These are phyloP conservation scores for Eutrema heterophyllum DNA, from an alignment of 345 rosid species.

Conservation along the genomic window DNA sequence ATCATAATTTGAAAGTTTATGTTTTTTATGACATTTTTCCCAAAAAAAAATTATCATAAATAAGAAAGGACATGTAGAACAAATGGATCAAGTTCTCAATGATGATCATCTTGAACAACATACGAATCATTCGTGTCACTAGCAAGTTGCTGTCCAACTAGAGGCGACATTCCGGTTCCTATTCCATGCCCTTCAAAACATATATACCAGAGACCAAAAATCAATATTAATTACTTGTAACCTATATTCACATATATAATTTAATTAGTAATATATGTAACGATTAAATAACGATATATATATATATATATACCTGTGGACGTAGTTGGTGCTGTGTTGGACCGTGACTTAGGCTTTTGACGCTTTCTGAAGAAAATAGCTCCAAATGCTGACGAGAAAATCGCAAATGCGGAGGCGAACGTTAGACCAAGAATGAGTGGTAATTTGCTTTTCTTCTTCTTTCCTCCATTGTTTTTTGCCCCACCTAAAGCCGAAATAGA, in stretches of 20 bases:
- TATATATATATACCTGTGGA: no score
- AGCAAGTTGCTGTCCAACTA: constrained; percentile 3
- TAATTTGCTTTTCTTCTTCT: constrained; percentile 1
- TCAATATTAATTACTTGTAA: neutral
- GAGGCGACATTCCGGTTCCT: constrained; percentile 18
- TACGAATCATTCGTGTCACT: neutral
- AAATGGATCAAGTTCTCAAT: neutral
- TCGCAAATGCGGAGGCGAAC: neutral
- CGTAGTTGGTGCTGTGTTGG: neutral
- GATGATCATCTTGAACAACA: constrained; percentile 7
- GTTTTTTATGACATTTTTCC: no score
- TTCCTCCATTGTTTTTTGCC: neutral
- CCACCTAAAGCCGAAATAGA: neutral
- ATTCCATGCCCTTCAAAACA: neutral
- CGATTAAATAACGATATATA: no score
- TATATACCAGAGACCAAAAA: neutral
- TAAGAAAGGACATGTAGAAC: neutral
- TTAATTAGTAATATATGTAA: no score
- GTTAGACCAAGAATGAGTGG: constrained; percentile 13
- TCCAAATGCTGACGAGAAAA: neutral
- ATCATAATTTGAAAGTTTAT: no score
- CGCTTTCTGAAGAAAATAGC: constrained; percentile 1
- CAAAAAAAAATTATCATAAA: neutral
- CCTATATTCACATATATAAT: neutral
- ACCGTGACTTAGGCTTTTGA: neutral